phyloP scores from a whole-genome alignment of 257 asterid species.

The Gentiana macrophylla region DNA sequence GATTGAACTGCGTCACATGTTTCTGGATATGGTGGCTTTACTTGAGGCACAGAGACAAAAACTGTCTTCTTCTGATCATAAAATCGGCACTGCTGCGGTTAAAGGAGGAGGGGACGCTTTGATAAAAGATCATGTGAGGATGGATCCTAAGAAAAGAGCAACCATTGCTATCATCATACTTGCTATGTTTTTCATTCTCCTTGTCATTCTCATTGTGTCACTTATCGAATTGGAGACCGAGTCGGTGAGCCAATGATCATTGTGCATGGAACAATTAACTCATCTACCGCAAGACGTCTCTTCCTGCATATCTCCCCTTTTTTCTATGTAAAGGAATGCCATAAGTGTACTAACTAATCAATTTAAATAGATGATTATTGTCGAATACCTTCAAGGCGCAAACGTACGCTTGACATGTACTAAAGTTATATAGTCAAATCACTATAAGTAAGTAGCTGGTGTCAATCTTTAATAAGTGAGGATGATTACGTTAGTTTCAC shows the following conservation, averaged over 20 bases:
- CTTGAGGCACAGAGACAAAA: conserved; percentile 26
- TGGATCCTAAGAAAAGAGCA: conserved; percentile 10
- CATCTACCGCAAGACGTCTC: too few species aligned
- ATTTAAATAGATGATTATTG: too few species aligned
- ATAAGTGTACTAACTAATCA: too few species aligned
- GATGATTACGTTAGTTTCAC: too few species aligned
- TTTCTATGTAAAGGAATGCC: too few species aligned
- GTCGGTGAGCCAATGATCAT: neutral
- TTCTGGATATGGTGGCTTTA: conserved; percentile 18
- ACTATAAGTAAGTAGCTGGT: too few species aligned
- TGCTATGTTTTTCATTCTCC: neutral
- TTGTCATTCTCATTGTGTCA: conserved; percentile 8
- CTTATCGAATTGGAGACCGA: conserved; percentile 1
- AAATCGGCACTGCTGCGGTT: neutral
- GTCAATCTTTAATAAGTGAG: too few species aligned
- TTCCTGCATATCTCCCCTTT: neutral
- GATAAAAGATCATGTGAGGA: conserved; percentile 1
- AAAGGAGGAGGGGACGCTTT: conserved; percentile 11
- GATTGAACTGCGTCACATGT: conserved; percentile 25
- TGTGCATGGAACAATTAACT: too few species aligned
- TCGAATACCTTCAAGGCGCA: too few species aligned
- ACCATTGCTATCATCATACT: conserved; percentile 5
- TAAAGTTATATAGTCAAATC: too few species aligned
- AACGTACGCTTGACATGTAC: too few species aligned
- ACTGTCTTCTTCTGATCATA: neutral